Evolutionary conservation across 257 asterid species (phyloP), one percentile per base, ranked within the genome.

Genomic region (Salvia miltiorrhiza): DNA sequence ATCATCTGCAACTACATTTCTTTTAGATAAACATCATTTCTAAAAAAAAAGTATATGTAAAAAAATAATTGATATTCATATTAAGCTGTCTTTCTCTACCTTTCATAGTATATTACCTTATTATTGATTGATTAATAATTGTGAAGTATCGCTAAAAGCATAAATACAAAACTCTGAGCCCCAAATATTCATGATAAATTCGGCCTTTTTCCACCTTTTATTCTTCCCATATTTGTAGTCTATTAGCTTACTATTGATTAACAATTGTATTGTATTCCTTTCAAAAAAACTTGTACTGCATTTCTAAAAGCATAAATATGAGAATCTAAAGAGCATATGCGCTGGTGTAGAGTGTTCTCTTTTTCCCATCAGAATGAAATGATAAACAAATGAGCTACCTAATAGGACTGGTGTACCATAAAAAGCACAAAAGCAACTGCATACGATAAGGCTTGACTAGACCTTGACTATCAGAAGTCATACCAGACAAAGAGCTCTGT

Each of bases 1-100:
- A 60, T 83, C 93, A 78, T 94, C 99, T 49, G 96, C 96, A 60
- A 84, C 89, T 70, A 87, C 91, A 77, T 94, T 94, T 82, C 77
- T 91, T 9, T 8, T 37, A 37, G 9, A 37, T 37, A 37, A 37
- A 7, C 43, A 37, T 37, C 43, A 37, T 37, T 7, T 37, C 12
- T 37, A 37, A 37, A 37, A 37, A 37, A 37, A 37, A 37, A 8
- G 43, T 1, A 1, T 7, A 37, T 7, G 9, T 37, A 30, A 30
- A 37, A 35, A 6, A 9, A 37, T 37, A 37, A 37, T 37, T 37
- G 43, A 37, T 24, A 39, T 19, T 55, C 44, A 44, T 65, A 39
- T 21, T 37, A 76, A 44, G 41, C 63, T 6, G 39, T 59, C 49
- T 4, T 56, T 56, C 26, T 40, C 54, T 32, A 53, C 47, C 23